Percentiles rank a stretch among this genome's conserved stretches.
Evolutionary conservation across 495 filamentous ascomycete species (phyloP).

Genomic region (Cladorrhinum samala): DNA sequence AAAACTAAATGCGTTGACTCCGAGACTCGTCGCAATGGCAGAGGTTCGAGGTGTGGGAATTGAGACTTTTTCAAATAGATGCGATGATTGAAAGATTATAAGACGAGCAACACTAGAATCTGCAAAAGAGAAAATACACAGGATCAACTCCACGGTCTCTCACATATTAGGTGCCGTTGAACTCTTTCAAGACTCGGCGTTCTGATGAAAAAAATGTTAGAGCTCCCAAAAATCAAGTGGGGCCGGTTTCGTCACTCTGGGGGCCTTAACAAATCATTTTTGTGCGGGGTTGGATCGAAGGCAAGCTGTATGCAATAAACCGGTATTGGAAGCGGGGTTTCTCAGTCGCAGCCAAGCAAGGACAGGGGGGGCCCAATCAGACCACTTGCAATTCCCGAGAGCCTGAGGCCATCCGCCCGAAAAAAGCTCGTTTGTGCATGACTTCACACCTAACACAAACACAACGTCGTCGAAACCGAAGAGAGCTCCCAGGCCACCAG

Average conservation of each 20-base stretch:
- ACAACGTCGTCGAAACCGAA: constrained; percentile 23
- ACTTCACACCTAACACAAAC: constrained; percentile 31
- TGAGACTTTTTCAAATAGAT: too few species aligned
- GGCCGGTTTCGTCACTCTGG: constrained; percentile 3
- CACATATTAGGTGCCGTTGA: too few species aligned
- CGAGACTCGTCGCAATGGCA: too few species aligned
- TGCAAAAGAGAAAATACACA: too few species aligned
- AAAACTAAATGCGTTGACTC: constrained; percentile 3
- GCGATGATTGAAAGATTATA: too few species aligned
- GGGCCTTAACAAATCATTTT: constrained; percentile 3
- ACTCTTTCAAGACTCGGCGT: neutral
- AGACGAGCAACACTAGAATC: too few species aligned
- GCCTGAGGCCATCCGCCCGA: constrained; percentile 22
- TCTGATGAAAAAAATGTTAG: neutral
- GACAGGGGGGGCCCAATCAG: constrained; percentile 21
- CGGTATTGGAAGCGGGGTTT: constrained; percentile 1
- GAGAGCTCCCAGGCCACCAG: constrained; percentile 26
- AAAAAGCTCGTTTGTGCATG: constrained; percentile 35
- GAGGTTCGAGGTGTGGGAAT: too few species aligned
- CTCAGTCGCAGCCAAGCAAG: too few species aligned
- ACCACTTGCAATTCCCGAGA: constrained; percentile 26
- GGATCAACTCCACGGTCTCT: too few species aligned
- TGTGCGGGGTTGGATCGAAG: neutral
- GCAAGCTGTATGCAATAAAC: constrained; percentile 1
- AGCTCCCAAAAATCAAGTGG: constrained; percentile 1